Conservation (phyloP, 169 alveolate species). For the Eimeria nieschulzi region DNA sequence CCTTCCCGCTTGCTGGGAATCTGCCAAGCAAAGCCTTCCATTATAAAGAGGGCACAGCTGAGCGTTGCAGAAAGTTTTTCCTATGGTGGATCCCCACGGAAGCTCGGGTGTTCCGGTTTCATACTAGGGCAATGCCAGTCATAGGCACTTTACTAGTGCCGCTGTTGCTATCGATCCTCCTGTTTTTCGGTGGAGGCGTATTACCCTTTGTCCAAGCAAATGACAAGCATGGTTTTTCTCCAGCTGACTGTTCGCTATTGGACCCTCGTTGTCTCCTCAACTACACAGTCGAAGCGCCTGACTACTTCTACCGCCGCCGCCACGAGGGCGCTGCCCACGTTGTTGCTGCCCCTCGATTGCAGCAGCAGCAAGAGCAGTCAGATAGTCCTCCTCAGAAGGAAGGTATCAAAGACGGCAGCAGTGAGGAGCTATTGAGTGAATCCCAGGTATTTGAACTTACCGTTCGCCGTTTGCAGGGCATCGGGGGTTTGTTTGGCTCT, state of each 20-base stretch:
- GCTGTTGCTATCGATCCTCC: background rate
- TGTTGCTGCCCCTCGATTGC: background rate
- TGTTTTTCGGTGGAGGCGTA: background rate
- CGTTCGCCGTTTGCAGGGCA: constrained; percentile 59
- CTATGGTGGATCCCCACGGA: background rate
- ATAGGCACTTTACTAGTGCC: background rate
- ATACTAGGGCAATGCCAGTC: no score
- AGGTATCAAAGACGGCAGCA: background rate
- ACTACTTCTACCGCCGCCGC: constrained; percentile 49
- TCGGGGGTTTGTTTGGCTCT: background rate
- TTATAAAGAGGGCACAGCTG: no score
- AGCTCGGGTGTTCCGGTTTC: background rate
- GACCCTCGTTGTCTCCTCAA: constrained; percentile 55
- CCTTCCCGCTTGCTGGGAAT: no score
- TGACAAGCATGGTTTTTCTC: background rate
- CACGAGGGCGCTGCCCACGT: constrained; percentile 18
- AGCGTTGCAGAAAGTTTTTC: background rate
- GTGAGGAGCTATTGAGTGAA: constrained; percentile 31
- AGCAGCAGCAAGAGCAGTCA: constrained; percentile 10
- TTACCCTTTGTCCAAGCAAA: background rate
- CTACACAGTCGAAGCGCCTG: constrained; percentile 51
- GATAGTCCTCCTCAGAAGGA: background rate
- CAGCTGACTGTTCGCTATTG: constrained; percentile 46
- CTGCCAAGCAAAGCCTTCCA: no score
- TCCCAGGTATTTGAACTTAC: constrained; percentile 63